Evolutionary conservation across 345 rosid genomes (phyloP).

Genomic region (Trapa bicornis): DNA sequence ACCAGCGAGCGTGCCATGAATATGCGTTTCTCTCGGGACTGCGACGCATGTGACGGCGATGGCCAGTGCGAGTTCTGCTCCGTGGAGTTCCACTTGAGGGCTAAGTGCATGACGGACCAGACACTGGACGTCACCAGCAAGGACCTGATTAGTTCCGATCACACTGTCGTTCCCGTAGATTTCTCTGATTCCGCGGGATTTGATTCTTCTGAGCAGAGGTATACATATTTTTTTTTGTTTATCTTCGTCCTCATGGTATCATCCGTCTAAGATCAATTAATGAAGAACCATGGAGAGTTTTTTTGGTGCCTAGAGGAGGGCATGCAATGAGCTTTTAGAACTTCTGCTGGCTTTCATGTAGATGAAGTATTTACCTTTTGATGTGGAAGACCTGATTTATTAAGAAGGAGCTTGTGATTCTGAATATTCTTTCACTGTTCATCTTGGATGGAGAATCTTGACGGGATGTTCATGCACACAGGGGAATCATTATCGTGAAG

Average conservation of each 20-base stretch:
- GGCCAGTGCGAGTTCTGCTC: conserved; percentile 97
- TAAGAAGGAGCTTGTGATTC: neutral
- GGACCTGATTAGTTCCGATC: conserved; percentile 75
- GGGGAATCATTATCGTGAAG: conserved; percentile 91
- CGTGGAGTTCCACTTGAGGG: conserved; percentile 71
- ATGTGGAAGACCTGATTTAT: neutral
- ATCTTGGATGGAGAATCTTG: neutral
- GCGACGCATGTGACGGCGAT: conserved; percentile 93
- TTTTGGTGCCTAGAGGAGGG: neutral
- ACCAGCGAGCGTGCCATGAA: conserved; percentile 80
- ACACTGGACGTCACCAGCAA: conserved; percentile 90
- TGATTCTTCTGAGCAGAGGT: conserved; percentile 49
- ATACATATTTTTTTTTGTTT: neutral
- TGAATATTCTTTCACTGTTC: too few relatives aligned
- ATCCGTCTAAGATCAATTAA: too few relatives aligned
- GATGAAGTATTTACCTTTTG: neutral
- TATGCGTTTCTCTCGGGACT: conserved; percentile 93
- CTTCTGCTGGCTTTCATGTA: neutral
- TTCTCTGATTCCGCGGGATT: conserved; percentile 39
- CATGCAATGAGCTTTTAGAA: neutral
- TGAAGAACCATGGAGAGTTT: too few relatives aligned
- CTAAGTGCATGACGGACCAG: conserved; percentile 73
- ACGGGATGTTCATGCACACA: conserved; percentile 14
- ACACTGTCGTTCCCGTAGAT: conserved; percentile 76
- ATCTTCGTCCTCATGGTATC: too few relatives aligned